Base-by-base conservation (phyloP, 2,329 filamentous ascomycete species). In the Myotisia sp. region DNA sequence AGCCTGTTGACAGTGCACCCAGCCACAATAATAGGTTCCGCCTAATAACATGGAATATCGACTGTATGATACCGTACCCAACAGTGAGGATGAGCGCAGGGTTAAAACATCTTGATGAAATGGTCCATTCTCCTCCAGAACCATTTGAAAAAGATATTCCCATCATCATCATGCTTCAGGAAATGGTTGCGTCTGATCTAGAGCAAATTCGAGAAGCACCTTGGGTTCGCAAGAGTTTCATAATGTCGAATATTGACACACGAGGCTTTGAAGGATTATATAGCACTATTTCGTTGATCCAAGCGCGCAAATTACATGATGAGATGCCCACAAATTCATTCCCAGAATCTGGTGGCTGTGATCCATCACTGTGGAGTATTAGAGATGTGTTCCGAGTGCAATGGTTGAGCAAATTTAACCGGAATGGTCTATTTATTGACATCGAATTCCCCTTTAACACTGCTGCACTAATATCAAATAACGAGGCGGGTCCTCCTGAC, bases 361-460 rank as follows among this genome's bases (percentile, higher is more conserved):
- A 29, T 29, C 27, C 2, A 12, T 6, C 9, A 9, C 2, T 18
- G 26, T 10, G 14, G 13, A 14, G 16, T 6, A 17, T 34, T 4
- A 2, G 6, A n/a, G 13, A 34, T 17, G 58, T 62, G 20, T 71
- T 71, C 37, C 60, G 70, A 4, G 59, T 71, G 2, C 59, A 60
- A 26, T 70, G 56, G 35, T 44, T 56, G 17, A 67, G 65, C 4
- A 47, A 48, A n/a, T 68, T 70, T 55, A 61, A 62, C 24, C 58
- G 69, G 5, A 69, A 74, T 42, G 68, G 57, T 2, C 49, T 71
- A 2, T 71, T 72, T 36, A 56, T 70, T 13, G 68, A 74, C 33
- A 37, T 70, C 24, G 38, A 42, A 5, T 9, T 31, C 26, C n/a
- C 21, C 9, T 9, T 26, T 18, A 21, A 5, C 5, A 20, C 22